Evolutionary conservation across 192 early-diverging fungal genomes (phyloP).

Genomic region (Dissophora globulifera): DNA sequence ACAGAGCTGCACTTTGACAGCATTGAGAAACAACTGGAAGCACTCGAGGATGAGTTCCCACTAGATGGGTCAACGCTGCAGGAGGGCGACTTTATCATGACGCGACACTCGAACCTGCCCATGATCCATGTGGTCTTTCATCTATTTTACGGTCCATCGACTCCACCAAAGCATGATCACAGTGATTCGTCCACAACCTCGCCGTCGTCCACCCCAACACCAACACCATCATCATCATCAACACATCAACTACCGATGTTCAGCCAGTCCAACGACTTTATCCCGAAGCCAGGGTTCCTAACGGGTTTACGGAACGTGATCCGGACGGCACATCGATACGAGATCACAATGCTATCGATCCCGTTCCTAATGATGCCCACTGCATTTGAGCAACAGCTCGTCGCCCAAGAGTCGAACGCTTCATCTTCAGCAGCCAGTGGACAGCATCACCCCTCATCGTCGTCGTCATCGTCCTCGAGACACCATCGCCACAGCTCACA

Average conservation of each 20-base stretch:
- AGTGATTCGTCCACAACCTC: too few species aligned
- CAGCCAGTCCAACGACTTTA: conserved; percentile 25
- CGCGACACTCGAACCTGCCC: conserved; percentile 80
- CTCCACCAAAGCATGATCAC: neutral
- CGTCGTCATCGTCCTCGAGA: conserved; percentile 6
- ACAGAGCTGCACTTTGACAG: conserved; percentile 83
- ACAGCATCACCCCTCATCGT: too few species aligned
- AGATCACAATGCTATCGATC: conserved; percentile 70
- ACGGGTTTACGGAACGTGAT: conserved; percentile 73
- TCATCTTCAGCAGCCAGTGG: too few species aligned
- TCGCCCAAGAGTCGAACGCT: too few species aligned
- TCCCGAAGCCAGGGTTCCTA: conserved; percentile 54
- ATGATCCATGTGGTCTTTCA: conserved; percentile 80
- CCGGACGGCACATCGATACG: conserved; percentile 64
- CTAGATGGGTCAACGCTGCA: conserved; percentile 36
- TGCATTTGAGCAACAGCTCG: conserved; percentile 31
- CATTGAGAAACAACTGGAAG: conserved; percentile 70
- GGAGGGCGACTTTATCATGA: conserved; percentile 77
- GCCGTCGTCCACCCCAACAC: too few species aligned
- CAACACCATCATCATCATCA: neutral
- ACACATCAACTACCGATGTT: conserved; percentile 12
- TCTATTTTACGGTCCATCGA: conserved; percentile 61
- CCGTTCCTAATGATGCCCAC: conserved; percentile 74
- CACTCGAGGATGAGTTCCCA: conserved; percentile 63
- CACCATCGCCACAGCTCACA: conserved; percentile 8